A percentile compares a stretch with the other conserved stretches of the same genome.
Evolutionary conservation across 2,329 filamentous ascomycete species (phyloP).

Genomic region (Thyridium curvatum): DNA sequence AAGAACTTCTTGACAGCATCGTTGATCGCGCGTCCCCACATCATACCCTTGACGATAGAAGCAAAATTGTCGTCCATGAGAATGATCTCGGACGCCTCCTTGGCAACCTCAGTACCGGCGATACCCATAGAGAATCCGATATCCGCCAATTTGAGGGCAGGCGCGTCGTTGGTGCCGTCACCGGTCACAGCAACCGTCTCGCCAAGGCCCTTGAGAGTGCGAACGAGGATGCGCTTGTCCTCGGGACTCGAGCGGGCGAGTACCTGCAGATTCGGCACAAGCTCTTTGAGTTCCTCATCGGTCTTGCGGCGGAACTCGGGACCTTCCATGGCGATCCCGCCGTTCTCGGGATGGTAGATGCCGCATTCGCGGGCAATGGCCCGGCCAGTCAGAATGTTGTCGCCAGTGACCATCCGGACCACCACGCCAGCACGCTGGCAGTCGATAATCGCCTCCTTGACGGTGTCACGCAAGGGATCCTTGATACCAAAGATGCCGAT

Average conservation of each 20-base stretch:
- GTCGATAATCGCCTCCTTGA: conserved; percentile 59
- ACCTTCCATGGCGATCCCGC: conserved; percentile 62
- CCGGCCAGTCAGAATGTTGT: conserved; percentile 65
- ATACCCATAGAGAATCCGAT: conserved; percentile 65
- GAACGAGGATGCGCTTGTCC: conserved; percentile 58
- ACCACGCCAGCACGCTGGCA: conserved; percentile 64
- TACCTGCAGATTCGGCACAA: conserved; percentile 55
- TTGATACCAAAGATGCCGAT: conserved; percentile 68
- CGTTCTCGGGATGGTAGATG: conserved; percentile 46
- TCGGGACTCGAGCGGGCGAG: conserved; percentile 61
- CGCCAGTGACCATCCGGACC: conserved; percentile 70
- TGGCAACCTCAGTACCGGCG: conserved; percentile 58
- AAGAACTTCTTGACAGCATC: conserved; percentile 61
- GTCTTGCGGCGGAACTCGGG: conserved; percentile 58
- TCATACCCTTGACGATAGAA: conserved; percentile 58
- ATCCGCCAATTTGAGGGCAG: conserved; percentile 59
- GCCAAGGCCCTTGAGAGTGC: conserved; percentile 53
- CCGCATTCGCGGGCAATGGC: conserved; percentile 71
- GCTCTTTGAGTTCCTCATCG: conserved; percentile 50
- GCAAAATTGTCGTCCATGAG: conserved; percentile 58
- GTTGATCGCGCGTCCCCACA: conserved; percentile 61
- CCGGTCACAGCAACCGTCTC: conserved; percentile 62
- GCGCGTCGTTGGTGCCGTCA: conserved; percentile 61
- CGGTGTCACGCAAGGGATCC: conserved; percentile 64
- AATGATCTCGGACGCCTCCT: conserved; percentile 56